Evolutionary conservation across 176 grass and related monocot species (phyloP), one percentile per base, ranked within the genome.

Genomic region (Aegilops speltoides): DNA sequence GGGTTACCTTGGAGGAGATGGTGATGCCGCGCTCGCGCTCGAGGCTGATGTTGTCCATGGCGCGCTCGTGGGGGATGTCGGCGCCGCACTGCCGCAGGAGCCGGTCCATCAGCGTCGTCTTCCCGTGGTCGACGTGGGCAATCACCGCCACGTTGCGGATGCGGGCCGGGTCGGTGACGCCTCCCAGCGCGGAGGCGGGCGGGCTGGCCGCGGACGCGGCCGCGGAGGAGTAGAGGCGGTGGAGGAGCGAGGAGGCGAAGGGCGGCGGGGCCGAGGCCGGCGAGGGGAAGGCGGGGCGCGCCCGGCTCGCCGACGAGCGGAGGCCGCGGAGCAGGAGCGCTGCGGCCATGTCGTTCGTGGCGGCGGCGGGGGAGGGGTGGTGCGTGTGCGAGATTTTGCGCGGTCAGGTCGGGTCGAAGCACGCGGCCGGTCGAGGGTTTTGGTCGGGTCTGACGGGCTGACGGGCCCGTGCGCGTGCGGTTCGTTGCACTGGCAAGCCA

Each of bases 81-180:
- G 96, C 92, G 65, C 96, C 93, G 84, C 96, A 95, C 87, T 96
- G 96, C 6, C 93, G 91, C 10, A 96, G 90, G 46, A 98, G 88
- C 79, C 96, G 93, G 83, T 98, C 96, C 93, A 98, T 98, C 79
- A 98, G 91, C 60, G 96, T 98, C 7, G 96, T 96, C 90, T 98
- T 98, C 70, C 96, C 96, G 60, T 98, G 96, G 82, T 98, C 96
- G 13, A 98, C 93, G 91, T 98, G 96, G 68, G 94, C 97, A 65
- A 99, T 96, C 65, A 99, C 97, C 11, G 97, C 94, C 70, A 99
- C 97, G 90, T 96, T 96, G 11, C 94, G 91, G 85, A 99, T 90
- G 76, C 94, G 87, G 73, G 65, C 60, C 19, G 97, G 94, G 72
- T 98, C 92, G 2, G 75, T 20, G 13, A 79, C 86, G n/a, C 88